phyloP scores from a whole-genome alignment of 306 rosid species.

The Clitoria ternatea region DNA sequence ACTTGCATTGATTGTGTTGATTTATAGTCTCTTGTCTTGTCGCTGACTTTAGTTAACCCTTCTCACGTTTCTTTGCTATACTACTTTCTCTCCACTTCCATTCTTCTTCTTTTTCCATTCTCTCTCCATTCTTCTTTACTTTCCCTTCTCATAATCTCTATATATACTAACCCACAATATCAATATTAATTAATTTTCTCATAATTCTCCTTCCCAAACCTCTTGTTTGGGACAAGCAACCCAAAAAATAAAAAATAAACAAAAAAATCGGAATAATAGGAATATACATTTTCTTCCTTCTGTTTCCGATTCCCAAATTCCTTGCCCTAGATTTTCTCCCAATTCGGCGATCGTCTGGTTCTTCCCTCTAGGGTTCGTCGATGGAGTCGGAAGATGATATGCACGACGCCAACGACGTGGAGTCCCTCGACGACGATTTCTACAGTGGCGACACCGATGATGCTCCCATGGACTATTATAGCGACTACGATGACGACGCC shows the following conservation, averaged over 20 bases:
- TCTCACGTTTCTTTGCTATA: background rate
- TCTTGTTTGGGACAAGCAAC: background rate
- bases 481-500: slow-evolving; percentile 50
- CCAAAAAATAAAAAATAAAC: background rate
- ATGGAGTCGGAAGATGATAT: slow-evolving; percentile 93
- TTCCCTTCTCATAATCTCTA: no score
- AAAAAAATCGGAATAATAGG: background rate
- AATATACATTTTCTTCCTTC: background rate
- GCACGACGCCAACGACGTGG: slow-evolving; percentile 79
- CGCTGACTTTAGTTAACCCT: background rate
- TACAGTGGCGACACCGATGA: slow-evolving; percentile 73
- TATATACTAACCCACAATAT: no score
- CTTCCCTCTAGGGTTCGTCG: slow-evolving; percentile 21
- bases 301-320: slow-evolving; percentile 9
- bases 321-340: slow-evolving; percentile 19
- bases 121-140: background rate
- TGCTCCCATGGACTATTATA: slow-evolving; percentile 47
- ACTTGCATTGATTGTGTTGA: no score
- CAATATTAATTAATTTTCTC: no score
- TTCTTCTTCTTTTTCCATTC: background rate
- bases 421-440: slow-evolving; percentile 70
- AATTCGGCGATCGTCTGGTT: background rate
- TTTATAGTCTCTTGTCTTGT: no score
- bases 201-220: background rate
- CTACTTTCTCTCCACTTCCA: background rate